Conservation (phyloP, 129 eudicot species). For the Smallanthus sonchifolius region DNA sequence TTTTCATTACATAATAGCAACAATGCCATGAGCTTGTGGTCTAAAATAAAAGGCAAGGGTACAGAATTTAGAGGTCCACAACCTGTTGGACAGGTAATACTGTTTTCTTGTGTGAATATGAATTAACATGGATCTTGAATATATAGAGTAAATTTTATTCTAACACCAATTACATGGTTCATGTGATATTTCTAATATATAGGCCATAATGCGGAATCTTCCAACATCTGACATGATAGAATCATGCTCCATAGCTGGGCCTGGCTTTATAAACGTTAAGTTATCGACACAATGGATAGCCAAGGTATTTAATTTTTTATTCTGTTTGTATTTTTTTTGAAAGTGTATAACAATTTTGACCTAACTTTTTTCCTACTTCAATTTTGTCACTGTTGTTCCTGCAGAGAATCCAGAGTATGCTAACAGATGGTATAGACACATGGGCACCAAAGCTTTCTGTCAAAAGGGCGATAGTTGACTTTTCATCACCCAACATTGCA, state of each 20-base stretch:
- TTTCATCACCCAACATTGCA: conserved; percentile 93
- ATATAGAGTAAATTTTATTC: not conserved
- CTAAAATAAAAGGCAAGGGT: conserved; percentile 56
- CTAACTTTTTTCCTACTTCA: not conserved
- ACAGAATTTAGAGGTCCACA: conserved; percentile 64
- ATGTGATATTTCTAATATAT: conserved; percentile 15
- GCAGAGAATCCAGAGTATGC: conserved; percentile 82
- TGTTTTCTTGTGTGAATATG: not conserved
- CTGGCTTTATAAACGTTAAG: conserved; percentile 76
- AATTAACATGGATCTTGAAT: not conserved
- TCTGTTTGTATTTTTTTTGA: not conserved
- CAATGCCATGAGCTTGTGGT: conserved; percentile 85
- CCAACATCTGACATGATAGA: conserved; percentile 80
- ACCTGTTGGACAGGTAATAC: conserved; percentile 69
- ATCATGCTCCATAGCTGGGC: conserved; percentile 61
- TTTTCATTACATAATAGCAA: conserved; percentile 47
- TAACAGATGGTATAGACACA: conserved; percentile 61
- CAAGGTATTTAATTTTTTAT: conserved; percentile 54
- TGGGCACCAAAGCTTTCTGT: conserved; percentile 84
- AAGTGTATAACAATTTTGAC: not conserved
- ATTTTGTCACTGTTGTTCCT: not conserved
- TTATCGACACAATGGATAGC: conserved; percentile 80
- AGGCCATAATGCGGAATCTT: conserved; percentile 76
- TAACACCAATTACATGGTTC: not conserved
- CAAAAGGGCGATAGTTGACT: conserved; percentile 81